Evolutionary conservation across 306 rosid genomes (phyloP), one percentile per base, ranked within the genome.

Genomic region (Prunus dulcis): DNA sequence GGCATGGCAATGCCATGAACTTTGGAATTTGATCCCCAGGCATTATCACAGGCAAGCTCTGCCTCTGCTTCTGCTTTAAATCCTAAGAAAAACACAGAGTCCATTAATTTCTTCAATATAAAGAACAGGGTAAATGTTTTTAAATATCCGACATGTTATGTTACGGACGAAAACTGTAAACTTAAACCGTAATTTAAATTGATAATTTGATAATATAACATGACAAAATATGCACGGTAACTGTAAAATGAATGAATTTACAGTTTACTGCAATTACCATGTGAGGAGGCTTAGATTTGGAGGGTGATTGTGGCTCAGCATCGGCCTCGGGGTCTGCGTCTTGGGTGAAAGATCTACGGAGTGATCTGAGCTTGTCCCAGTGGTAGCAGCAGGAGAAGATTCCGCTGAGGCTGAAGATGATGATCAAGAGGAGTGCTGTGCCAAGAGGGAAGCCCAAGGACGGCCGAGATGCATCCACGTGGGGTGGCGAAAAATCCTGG

Each of bases 361-460:
- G 79, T 2, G 97, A 86, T 50, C 96, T 86, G 87, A 92, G 80
- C 75, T 90, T 95, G 76, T 95, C 98, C 97, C 98, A 92, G 80
- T 95, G 98, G 82, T 95, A 95, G 81, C 96, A 95, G 80, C 97
- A 95, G 6, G 98, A 92, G 91, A 95, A 92, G 87, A 95, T 83
- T 32, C 98, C 98, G 67, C 98, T 95, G 69, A 95, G 67, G 92
- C 87, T 86, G 96, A 95, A 90, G 80, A 95, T 85, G 83, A 92
- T 73, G 83, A 95, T 73, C 28, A 95, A 64, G 75, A 95, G 97
- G 1, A 95, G 96, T 12, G 97, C 97, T 1, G 97, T 95, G 62
- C 98, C 98, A 3, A 95, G 88, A 7, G 98, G 98, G 87, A 95
- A 95, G 0, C 97, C 97, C 3, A 95, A 72, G 66, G 97, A 88